These are phyloP conservation scores for Cercospora janseana DNA, from an alignment of 2,329 filamentous ascomycete genomes.

Conservation along the genomic window DNA sequence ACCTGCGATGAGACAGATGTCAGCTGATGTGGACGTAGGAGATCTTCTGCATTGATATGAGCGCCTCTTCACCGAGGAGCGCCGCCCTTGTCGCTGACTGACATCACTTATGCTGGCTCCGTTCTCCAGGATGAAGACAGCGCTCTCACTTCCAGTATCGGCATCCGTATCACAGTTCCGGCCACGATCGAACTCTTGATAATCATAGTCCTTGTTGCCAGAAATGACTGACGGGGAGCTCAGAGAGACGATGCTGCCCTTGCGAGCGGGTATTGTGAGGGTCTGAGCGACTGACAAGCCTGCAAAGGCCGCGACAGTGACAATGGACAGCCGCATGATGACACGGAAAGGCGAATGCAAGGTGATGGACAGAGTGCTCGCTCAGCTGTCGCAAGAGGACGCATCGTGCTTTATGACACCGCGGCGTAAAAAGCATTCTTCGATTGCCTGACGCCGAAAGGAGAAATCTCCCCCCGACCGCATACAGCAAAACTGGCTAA, in stretches of 20 bases:
- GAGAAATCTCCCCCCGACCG: too few species aligned
- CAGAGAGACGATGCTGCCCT: slow-evolving; percentile 34
- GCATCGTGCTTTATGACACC: too few species aligned
- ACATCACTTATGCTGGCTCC: slow-evolving; percentile 52
- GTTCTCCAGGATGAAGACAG: slow-evolving; percentile 54
- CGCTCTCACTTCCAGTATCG: slow-evolving; percentile 41
- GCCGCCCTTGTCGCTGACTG: not conserved
- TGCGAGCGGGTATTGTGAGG: slow-evolving; percentile 37
- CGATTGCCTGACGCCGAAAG: too few species aligned
- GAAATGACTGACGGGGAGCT: slow-evolving; percentile 29
- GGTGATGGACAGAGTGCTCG: too few species aligned
- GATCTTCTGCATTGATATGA: too few species aligned
- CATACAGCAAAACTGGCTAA: too few species aligned
- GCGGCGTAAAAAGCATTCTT: too few species aligned
- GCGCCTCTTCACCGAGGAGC: not conserved
- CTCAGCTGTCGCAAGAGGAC: too few species aligned
- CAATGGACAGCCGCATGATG: too few species aligned
- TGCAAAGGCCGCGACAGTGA: too few species aligned
- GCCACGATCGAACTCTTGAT: slow-evolving; percentile 23
- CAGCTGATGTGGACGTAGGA: too few species aligned
- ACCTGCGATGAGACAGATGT: slow-evolving; percentile 31
- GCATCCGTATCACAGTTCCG: slow-evolving; percentile 17
- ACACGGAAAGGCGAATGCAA: too few species aligned
- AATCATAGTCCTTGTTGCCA: slow-evolving; percentile 19
- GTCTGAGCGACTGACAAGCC: slow-evolving; percentile 35